Base-by-base conservation (phyloP, 1,284 basidiomycete genomes). In the Macrocybe sp. region DNA sequence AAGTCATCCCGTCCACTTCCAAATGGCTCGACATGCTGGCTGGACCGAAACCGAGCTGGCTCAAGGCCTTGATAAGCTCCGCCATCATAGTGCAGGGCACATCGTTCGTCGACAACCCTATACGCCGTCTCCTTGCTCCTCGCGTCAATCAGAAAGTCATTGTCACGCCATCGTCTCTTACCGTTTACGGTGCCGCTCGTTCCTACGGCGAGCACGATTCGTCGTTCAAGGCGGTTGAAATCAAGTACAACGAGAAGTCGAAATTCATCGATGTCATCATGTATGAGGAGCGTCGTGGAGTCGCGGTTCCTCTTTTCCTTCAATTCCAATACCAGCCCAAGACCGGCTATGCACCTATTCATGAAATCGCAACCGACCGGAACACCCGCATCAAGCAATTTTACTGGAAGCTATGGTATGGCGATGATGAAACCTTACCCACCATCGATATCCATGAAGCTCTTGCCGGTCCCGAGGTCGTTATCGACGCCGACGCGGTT, bases 381-480 rank as follows among this genome's bases (percentile, higher is more conserved):
- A 98, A 96, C 73, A 77, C 76, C 55, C 83, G 91, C 54, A 97
- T 99, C 76, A 98, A 98, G 73, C 80, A 87, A 58, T 95, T 95
- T 64, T 96, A 97, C 75, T 98, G 95, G 95, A 85, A 85, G 63
- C 70, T 97, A 33, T 97, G 95, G 95, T 95, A 94, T 64, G 91
- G 93, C 40, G 90, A 92, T 61, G 76, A 90, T 54, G 81, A 85
- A 56, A 66, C 66, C 3, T 76, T 95, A 34, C 91, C 92, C 16
- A 65, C 77, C 11, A 83, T 97, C 55, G 76, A 85, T 55, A 74
- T 95, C 45, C 79, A 79, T 52, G 80, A 92, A 56, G 83, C 79
- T 9, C 95, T 96, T 69, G 79, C 81, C 48, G 89, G 92, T 33
- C 92, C 90, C 1, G 83, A 91, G 63, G 87, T 92, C 50, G 79